Evolutionary conservation across 1,139 yeast genomes (phyloP).

Genomic region (Geotrichum bryndzae): DNA sequence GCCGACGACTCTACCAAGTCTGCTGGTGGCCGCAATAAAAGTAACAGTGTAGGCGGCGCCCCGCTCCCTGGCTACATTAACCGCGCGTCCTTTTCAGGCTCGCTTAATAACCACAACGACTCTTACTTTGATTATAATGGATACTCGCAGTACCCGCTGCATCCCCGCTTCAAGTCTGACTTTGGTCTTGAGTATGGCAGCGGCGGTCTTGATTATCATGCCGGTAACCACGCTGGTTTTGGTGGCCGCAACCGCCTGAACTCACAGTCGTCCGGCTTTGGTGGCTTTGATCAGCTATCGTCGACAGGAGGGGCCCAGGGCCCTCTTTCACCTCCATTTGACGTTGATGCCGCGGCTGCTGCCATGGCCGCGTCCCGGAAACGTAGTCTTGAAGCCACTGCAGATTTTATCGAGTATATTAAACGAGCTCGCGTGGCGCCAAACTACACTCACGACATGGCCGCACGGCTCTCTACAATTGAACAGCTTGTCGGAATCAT

Average conservation of each 20-base stretch:
- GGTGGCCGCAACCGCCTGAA: neutral
- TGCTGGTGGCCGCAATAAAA: too few relatives aligned
- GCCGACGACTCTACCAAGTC: constrained; percentile 44
- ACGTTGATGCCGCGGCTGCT: neutral
- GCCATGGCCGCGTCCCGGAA: too few relatives aligned
- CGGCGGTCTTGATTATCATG: neutral
- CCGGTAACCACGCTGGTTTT: neutral
- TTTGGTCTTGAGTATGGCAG: neutral
- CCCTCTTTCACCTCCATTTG: neutral
- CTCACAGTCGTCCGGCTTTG: neutral
- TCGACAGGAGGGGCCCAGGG: too few relatives aligned
- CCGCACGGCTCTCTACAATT: too few relatives aligned
- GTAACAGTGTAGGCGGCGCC: neutral
- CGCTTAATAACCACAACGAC: neutral
- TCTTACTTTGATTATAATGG: neutral
- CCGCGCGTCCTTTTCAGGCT: too few relatives aligned
- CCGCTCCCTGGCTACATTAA: neutral
- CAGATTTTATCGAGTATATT: too few relatives aligned
- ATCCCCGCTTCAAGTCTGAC: neutral
- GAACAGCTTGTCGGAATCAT: too few relatives aligned
- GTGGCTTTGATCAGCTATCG: neutral
- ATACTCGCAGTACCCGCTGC: neutral
- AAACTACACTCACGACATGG: too few relatives aligned
- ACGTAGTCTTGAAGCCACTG: too few relatives aligned
- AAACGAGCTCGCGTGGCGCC: too few relatives aligned